phyloP scores from a whole-genome alignment of 176 grass and related monocot genomes.

The Ensete ventricosum region DNA sequence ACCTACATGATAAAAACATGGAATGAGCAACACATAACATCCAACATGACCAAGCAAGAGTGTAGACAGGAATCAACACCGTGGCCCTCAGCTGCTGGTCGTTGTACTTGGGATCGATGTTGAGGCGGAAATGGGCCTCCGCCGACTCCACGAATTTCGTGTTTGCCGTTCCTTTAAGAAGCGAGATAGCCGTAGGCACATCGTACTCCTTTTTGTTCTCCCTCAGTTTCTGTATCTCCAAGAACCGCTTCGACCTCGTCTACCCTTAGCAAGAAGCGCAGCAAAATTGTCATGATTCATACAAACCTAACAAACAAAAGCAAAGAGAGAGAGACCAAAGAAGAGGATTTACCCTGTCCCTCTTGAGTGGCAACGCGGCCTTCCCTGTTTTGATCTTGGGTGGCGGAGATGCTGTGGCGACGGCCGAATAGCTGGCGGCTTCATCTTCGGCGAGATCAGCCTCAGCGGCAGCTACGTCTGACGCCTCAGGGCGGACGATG shows the following conservation, averaged over 20 bases:
- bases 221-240: slow-evolving; percentile 95
- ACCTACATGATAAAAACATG: slow-evolving; percentile 36
- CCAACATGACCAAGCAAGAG: slow-evolving; percentile 8
- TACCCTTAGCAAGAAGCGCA: slow-evolving; percentile 12
- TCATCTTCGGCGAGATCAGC: slow-evolving; percentile 28
- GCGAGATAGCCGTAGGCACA: slow-evolving; percentile 55
- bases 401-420: slow-evolving; percentile 30
- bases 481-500: slow-evolving; percentile 30
- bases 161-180: slow-evolving; percentile 63
- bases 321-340: background rate
- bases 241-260: slow-evolving; percentile 87
- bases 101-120: slow-evolving; percentile 96
- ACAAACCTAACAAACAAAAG: background rate
- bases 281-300: background rate
- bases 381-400: slow-evolving; percentile 72
- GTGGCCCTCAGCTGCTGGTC: slow-evolving; percentile 97
- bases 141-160: slow-evolving; percentile 63
- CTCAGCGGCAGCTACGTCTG: slow-evolving; percentile 41
- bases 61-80: slow-evolving; percentile 23
- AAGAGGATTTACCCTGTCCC: slow-evolving; percentile 54
- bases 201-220: slow-evolving; percentile 90
- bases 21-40: background rate
- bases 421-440: slow-evolving; percentile 23
- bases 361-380: slow-evolving; percentile 82
- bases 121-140: slow-evolving; percentile 93